These are phyloP conservation scores for Blastobotrys parvus DNA, from an alignment of 805 yeast species.

Conservation along the genomic window DNA sequence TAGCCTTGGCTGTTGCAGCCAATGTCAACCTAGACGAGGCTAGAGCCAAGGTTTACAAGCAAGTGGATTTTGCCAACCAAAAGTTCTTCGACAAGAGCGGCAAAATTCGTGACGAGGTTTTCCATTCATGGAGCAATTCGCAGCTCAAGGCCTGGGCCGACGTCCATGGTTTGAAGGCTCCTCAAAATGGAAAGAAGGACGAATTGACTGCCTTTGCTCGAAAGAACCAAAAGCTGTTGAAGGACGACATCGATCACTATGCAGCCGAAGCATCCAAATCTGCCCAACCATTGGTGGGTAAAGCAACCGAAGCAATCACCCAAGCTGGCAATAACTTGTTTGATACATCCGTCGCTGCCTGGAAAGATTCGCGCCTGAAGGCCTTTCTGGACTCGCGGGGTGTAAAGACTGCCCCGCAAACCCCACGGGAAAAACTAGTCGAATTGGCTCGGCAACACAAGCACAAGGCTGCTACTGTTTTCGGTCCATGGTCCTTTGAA, in stretches of 20 bases:
- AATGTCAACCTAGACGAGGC: constrained; percentile 6
- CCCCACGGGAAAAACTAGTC: constrained; percentile 33
- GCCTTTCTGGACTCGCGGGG: constrained; percentile 31
- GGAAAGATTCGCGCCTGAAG: constrained; percentile 29
- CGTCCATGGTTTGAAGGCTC: constrained; percentile 27
- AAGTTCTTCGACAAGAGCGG: constrained; percentile 31
- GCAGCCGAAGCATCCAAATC: constrained; percentile 9
- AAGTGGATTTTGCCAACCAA: constrained; percentile 26
- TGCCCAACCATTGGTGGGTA: constrained; percentile 15
- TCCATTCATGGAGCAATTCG: constrained; percentile 35
- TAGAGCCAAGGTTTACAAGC: constrained; percentile 26
- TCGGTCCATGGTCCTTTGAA: constrained; percentile 44
- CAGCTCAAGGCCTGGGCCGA: constrained; percentile 37
- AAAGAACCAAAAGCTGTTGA: constrained; percentile 26
- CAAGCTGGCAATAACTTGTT: constrained; percentile 15
- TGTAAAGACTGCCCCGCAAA: constrained; percentile 22
- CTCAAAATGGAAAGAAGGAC: constrained; percentile 14
- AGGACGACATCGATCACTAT: constrained; percentile 15
- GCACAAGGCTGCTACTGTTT: constrained; percentile 30
- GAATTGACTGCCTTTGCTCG: constrained; percentile 23
- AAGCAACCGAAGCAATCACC: constrained; percentile 15
- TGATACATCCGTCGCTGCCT: constrained; percentile 19
- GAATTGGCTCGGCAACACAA: constrained; percentile 36
- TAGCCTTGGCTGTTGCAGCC: neutral
- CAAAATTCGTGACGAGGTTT: constrained; percentile 28